These are phyloP conservation scores for Alternaria angustiovoidea DNA, from an alignment of 2,329 filamentous ascomycete species.

Conservation along the genomic window DNA sequence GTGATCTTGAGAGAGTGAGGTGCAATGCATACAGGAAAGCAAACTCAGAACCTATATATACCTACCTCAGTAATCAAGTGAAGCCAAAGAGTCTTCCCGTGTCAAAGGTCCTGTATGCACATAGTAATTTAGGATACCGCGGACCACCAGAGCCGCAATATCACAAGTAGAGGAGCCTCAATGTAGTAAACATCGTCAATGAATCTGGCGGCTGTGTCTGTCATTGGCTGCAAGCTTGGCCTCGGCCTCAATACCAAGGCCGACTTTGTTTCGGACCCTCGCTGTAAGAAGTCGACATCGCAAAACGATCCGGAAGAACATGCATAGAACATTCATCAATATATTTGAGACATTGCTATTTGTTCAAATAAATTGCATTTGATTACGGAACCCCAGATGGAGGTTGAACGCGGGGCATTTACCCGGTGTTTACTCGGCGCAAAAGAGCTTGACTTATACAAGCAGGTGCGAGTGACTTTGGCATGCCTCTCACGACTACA, in stretches of 20 bases:
- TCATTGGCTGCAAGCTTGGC: constrained; percentile 10
- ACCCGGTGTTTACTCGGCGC: constrained; percentile 16
- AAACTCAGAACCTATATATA: background rate
- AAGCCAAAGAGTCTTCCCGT: background rate
- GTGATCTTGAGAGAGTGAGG: background rate
- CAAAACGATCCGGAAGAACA: constrained; percentile 15
- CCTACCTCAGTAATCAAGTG: background rate
- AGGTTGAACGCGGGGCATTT: constrained; percentile 17
- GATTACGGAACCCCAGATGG: constrained; percentile 19
- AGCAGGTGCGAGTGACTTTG: background rate
- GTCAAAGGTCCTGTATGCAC: background rate
- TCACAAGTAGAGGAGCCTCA: background rate
- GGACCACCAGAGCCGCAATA: constrained; percentile 17
- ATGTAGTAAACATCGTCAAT: background rate
- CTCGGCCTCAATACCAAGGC: constrained; percentile 15
- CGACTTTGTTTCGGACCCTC: constrained; percentile 18
- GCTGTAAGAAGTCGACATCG: background rate
- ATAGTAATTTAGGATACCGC: background rate
- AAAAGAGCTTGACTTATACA: constrained; percentile 12
- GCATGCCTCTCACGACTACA: background rate
- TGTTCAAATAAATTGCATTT: constrained; percentile 18
- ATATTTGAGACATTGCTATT: constrained; percentile 13
- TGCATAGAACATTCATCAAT: constrained; percentile 16
- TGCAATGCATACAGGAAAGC: background rate
- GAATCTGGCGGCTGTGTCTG: background rate